Base-by-base conservation (phyloP, 2,329 filamentous ascomycete genomes). In the Magnaporthiopsis incrustans region DNA sequence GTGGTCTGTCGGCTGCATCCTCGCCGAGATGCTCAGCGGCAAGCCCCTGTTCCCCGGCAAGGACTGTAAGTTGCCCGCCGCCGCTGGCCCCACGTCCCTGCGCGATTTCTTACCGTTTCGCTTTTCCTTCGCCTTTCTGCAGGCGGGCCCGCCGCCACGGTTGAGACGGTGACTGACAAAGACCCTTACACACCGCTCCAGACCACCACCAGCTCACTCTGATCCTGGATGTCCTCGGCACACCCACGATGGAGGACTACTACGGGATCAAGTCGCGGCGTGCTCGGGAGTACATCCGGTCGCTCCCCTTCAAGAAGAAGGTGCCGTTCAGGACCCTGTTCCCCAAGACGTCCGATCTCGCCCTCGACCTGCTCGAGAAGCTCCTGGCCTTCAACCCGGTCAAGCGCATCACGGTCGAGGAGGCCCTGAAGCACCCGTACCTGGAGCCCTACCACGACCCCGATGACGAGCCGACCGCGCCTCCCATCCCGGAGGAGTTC, bases 231-330 rank as follows among this genome's bases (percentile, higher is more conserved):
- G 94, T 99, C 62, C 89, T 99, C 66, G 95, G 95, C 68, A 99
- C 95, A 3, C 95, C 95, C 3, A 99, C 95, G 15, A 99, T 99
- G 95, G 95, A 99, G 77, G 95, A 99, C 76, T 99, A 99, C 84
- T 99, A 99, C 72, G 95, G 95, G 69, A 99, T 99, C 85, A 99
- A 99, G 81, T 98, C 95, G 63, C 90, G 95, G 69, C 91, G 95
- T 73, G 95, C 95, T 62, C 87, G 95, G 68, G 95, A 99, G 79
- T 99, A 99, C 80, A 99, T 99, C 74, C 92, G 95, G 67, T 97
- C 93, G 63, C 85, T 98, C 60, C 94, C 95, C 25, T 98, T 98
- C 83, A 98, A 98, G 87, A 98, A 98, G 88, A 98, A 98, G 87
- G 96, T 98, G 60, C 93, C 95, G 0, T 95, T 97, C 86, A 91